Evolutionary conservation across 2,329 filamentous ascomycete genomes (phyloP).

Genomic region (Exophiala spinifera): DNA sequence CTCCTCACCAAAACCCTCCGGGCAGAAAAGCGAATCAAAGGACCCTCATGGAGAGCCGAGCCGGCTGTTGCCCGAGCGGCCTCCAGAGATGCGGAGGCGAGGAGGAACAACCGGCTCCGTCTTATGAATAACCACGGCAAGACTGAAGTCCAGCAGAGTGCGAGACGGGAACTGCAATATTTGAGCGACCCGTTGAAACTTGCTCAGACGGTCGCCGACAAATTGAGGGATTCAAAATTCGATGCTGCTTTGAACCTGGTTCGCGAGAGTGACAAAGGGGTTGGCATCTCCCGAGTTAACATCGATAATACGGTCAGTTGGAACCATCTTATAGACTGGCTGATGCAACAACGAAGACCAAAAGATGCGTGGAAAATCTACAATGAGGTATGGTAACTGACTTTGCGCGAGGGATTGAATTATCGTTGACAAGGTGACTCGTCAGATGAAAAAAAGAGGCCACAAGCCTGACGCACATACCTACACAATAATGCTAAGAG

Average conservation of each 20-base stretch:
- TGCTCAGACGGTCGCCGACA: slow-evolving; percentile 61
- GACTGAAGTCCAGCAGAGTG: slow-evolving; percentile 13
- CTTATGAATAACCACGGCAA: slow-evolving; percentile 6
- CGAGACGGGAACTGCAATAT: slow-evolving; percentile 18
- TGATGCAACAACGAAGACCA: slow-evolving; percentile 60
- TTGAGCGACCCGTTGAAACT: slow-evolving; percentile 67
- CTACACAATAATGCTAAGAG: slow-evolving; percentile 77
- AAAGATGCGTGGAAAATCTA: slow-evolving; percentile 72
- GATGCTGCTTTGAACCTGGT: slow-evolving; percentile 68
- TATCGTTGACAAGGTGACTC: background rate
- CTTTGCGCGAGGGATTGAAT: background rate
- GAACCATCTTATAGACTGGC: slow-evolving; percentile 79
- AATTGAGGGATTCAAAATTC: slow-evolving; percentile 58
- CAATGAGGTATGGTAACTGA: slow-evolving; percentile 66
- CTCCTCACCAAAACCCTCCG: slow-evolving; percentile 10
- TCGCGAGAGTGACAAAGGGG: slow-evolving; percentile 38
- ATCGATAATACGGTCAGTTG: slow-evolving; percentile 71
- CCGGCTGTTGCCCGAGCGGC: slow-evolving; percentile 8
- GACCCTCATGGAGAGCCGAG: slow-evolving; percentile 6
- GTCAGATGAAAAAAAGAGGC: slow-evolving; percentile 88
- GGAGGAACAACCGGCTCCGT: slow-evolving; percentile 21
- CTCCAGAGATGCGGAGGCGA: slow-evolving; percentile 18
- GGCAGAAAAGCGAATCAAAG: slow-evolving; percentile 1
- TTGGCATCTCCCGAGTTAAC: slow-evolving; percentile 34
- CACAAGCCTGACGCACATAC: slow-evolving; percentile 78